These are phyloP conservation scores for Pholiota microspora DNA, from an alignment of 768 basidiomycete species.

Conservation along the genomic window DNA sequence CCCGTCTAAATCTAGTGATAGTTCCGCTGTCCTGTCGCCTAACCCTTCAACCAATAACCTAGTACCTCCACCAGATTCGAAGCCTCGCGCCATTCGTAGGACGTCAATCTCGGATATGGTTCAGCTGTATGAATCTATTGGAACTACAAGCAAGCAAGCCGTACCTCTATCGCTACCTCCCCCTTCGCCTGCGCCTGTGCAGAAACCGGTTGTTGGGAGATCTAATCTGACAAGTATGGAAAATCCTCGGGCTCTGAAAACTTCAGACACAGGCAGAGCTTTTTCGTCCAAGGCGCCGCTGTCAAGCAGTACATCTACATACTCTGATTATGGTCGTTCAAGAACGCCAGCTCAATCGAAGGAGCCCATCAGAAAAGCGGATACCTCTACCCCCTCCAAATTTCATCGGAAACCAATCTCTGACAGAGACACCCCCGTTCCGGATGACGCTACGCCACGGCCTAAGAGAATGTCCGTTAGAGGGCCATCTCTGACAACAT, in stretches of 20 bases:
- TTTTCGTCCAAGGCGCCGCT: slow-evolving; percentile 2
- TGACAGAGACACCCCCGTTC: slow-evolving; percentile 8
- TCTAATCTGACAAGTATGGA: slow-evolving; percentile 5
- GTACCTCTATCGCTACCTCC: slow-evolving; percentile 18
- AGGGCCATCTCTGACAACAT: slow-evolving; percentile 17
- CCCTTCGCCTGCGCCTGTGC: slow-evolving; percentile 30
- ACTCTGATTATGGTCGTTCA: background rate
- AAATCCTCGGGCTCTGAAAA: slow-evolving; percentile 12
- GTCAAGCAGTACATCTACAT: slow-evolving; percentile 5
- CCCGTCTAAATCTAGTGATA: slow-evolving; percentile 51
- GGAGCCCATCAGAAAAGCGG: slow-evolving; percentile 8
- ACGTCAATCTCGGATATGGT: slow-evolving; percentile 89
- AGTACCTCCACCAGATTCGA: slow-evolving; percentile 45
- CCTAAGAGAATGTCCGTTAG: slow-evolving; percentile 28
- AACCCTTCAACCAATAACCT: slow-evolving; percentile 36
- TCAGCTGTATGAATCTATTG: slow-evolving; percentile 74
- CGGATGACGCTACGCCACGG: slow-evolving; percentile 22
- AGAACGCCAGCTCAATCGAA: slow-evolving; percentile 1
- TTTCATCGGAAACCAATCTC: slow-evolving; percentile 6
- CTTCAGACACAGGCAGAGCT: background rate
- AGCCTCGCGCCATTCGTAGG: slow-evolving; percentile 47
- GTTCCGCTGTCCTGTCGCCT: slow-evolving; percentile 26
- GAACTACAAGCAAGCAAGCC: slow-evolving; percentile 32
- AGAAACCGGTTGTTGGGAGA: slow-evolving; percentile 16
- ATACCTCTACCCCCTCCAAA: slow-evolving; percentile 11